Evolutionary conservation across 306 rosid genomes (phyloP), one percentile per base, ranked within the genome.

Genomic region (Morella rubra): DNA sequence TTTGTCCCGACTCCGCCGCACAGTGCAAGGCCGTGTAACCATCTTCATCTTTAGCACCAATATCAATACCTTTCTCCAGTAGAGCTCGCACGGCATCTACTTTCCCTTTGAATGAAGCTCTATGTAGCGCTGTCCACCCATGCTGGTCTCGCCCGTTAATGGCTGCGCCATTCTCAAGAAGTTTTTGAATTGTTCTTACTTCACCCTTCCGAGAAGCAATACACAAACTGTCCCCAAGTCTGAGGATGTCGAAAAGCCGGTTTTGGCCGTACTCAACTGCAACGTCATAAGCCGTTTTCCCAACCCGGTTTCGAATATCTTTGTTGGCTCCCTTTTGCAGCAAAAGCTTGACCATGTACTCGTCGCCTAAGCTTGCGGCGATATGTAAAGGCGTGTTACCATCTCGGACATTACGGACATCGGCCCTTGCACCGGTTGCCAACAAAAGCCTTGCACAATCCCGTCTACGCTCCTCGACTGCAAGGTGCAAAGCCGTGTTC

Each of bases 1-100:
- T 86, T 3, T 93, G 89, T 2, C 97, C 97, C 0, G 92, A 84
- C 75, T 93, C 97, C 3, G 72, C 91, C 0, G 87, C 98, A 16
- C 96, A 90, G 22, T 93, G 97, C 78, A 91, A 77, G 0, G 98
- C 93, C 0, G 97, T 93, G 77, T 93, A 91, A 6, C 98, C 97
- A 4, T 93, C 96, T 56, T 85, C 91, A 50, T 91, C 98, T 68
- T 83, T 87, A 1, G 93, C 92, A 20, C 86, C 88, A 51, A 86
- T 73, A 18, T 90, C 96, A 16, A 83, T 86, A n/a, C 97, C 96
- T 62, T 64, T 88, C 53, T 88, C 93, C 3, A 93, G 40, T 14
- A 93, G 78, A 13, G 58, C 71, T 56, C 87, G 71, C 13, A 84
- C 88, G 0, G 76, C 91, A 0, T 90, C 90, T 0, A 77, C 64